Evolutionary conservation across 805 yeast genomes (phyloP).

Genomic region (Candida verbasci): DNA sequence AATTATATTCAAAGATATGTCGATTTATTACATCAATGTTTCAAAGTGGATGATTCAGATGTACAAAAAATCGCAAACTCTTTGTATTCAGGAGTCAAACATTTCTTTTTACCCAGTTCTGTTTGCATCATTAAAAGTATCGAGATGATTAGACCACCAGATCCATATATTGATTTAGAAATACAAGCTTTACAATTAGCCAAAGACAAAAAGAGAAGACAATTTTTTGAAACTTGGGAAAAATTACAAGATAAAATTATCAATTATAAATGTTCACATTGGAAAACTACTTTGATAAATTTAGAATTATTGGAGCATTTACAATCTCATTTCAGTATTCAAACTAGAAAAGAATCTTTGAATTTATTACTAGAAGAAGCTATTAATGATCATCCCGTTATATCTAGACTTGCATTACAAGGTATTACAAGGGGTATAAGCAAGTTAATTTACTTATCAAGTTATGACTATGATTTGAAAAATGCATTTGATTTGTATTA

Average conservation of each 20-base stretch:
- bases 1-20: constrained; percentile 46
- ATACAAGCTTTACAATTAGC: constrained; percentile 58
- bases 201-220: constrained; percentile 51
- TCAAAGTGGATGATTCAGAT: constrained; percentile 51
- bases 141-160: constrained; percentile 58
- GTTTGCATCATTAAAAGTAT: constrained; percentile 49
- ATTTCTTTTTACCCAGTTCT: constrained; percentile 30
- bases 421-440: constrained; percentile 53
- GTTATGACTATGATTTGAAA: constrained; percentile 43
- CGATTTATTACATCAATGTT: constrained; percentile 48
- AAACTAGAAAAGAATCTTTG: constrained; percentile 37
- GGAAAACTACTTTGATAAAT: constrained; percentile 53
- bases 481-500: constrained; percentile 38
- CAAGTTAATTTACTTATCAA: constrained; percentile 42
- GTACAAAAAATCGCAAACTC: constrained; percentile 53
- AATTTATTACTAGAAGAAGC: constrained; percentile 44
- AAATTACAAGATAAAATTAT: constrained; percentile 38
- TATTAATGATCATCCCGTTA: constrained; percentile 61
- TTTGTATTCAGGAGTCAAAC: constrained; percentile 37
- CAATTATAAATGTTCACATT: constrained; percentile 37
- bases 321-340: constrained; percentile 51
- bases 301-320: constrained; percentile 48
- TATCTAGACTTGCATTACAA: constrained; percentile 56
- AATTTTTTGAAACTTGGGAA: constrained; percentile 36
- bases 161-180: constrained; percentile 51